phyloP scores from a whole-genome alignment of 208 protist species.

The Trypanosoma mega region DNA sequence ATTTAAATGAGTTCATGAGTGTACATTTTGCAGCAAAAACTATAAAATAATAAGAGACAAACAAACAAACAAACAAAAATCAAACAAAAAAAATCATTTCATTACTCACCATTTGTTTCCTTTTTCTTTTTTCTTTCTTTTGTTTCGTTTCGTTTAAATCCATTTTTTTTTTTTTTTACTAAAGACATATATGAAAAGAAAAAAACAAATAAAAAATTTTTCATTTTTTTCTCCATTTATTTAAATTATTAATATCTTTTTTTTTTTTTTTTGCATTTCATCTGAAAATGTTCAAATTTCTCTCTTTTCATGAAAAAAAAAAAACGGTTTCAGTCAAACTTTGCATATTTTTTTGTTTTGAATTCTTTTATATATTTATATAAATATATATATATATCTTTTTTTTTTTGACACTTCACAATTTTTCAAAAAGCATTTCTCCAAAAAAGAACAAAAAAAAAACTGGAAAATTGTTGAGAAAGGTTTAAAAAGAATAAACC shows the following conservation, averaged over 20 bases:
- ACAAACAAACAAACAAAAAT: conserved; percentile 2
- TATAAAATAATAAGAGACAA: too few species aligned
- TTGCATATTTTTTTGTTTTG: neutral
- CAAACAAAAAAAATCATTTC: conserved; percentile 9
- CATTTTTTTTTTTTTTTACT: conserved; percentile 6
- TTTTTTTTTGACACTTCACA: neutral
- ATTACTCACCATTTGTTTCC: conserved; percentile 1
- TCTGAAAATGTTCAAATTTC: neutral
- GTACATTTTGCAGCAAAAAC: too few species aligned
- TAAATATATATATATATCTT: conserved; percentile 1
- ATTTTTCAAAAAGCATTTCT: neutral
- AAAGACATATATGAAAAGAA: conserved; percentile 12
- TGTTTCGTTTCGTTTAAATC: too few species aligned
- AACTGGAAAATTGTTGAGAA: too few species aligned
- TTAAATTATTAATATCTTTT: neutral
- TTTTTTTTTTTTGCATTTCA: neutral
- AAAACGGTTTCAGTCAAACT: neutral
- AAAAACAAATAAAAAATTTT: conserved; percentile 13
- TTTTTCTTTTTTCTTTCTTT: conserved; percentile 6
- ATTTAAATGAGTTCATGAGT: too few species aligned
- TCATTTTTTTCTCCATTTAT: neutral
- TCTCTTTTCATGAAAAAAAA: neutral
- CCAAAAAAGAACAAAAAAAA: too few species aligned
- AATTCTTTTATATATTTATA: neutral
- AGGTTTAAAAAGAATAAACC: too few species aligned